A percentile compares a stretch with the other conserved stretches of the same genome.
These are phyloP conservation scores for Oxyria digyna DNA, from an alignment of 148 eudicot genomes.

Conservation along the genomic window DNA sequence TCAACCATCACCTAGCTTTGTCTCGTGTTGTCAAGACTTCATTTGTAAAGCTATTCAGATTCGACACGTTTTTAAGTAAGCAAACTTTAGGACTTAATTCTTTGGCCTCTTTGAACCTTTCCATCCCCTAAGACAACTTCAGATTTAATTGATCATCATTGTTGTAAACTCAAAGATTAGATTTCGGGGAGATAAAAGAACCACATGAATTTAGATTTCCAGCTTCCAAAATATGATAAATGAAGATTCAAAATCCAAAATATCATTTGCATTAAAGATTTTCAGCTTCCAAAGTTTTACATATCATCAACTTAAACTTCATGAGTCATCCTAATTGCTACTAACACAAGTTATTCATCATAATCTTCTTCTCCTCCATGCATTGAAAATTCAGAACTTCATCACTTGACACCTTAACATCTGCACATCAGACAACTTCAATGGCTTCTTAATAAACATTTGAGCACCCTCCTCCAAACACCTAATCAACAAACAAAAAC, in stretches of 20 bases:
- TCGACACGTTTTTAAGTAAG: too few species aligned
- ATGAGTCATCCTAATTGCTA: background rate
- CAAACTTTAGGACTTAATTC: too few species aligned
- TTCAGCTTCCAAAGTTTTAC: background rate
- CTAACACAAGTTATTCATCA: background rate
- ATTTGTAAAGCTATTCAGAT: too few species aligned
- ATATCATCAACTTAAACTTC: background rate
- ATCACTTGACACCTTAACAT: constrained; percentile 9
- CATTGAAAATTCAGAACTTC: background rate
- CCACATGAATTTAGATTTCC: too few species aligned
- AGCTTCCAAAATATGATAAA: background rate
- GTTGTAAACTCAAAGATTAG: too few species aligned
- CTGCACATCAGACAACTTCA: constrained; percentile 9
- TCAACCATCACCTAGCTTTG: too few species aligned
- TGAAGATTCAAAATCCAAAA: background rate
- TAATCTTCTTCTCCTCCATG: background rate
- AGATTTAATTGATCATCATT: too few species aligned
- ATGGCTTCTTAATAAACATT: constrained; percentile 8
- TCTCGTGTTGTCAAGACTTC: too few species aligned
- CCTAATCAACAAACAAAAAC: background rate
- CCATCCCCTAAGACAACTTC: too few species aligned
- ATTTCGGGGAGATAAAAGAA: too few species aligned
- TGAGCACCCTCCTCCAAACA: constrained; percentile 11
- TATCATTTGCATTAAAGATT: constrained; percentile 1
- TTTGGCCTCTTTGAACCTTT: too few species aligned